These are phyloP conservation scores for Barnettozyma wickerhamii DNA, from an alignment of 805 yeast species.

Conservation along the genomic window DNA sequence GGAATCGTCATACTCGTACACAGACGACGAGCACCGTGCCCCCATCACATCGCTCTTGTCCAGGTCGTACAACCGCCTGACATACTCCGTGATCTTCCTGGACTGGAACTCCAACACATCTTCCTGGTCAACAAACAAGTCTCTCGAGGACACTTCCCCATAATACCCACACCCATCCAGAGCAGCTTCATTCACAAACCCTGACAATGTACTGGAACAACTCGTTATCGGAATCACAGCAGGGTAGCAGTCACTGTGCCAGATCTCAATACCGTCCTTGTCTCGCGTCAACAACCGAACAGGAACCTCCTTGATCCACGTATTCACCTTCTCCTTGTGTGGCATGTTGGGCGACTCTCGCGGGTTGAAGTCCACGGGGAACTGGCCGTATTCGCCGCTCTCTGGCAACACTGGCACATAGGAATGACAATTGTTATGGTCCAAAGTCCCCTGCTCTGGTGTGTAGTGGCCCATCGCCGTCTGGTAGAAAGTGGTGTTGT, in stretches of 20 bases:
- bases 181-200: constrained; percentile 2
- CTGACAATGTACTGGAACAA: constrained; percentile 5
- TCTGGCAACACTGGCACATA: constrained; percentile 3
- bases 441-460: too few relatives aligned
- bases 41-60: constrained; percentile 13
- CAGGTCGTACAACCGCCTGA: constrained; percentile 34
- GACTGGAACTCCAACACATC: constrained; percentile 53
- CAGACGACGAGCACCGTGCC: not conserved
- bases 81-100: constrained; percentile 43
- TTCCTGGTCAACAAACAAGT: constrained; percentile 34
- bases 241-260: constrained; percentile 47
- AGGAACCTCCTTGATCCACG: constrained; percentile 63
- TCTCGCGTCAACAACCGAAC: constrained; percentile 27
- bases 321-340: constrained; percentile 56
- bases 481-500: not conserved
- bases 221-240: constrained; percentile 33
- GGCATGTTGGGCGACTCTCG: constrained; percentile 60
- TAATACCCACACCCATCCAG: too few relatives aligned
- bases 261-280: constrained; percentile 11
- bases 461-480: not conserved
- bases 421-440: not conserved
- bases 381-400: constrained; percentile 9
- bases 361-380: constrained; percentile 56
- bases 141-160: not conserved
- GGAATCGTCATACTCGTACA: not conserved